Conservation (phyloP, 768 basidiomycete genomes). For the Tylopilus plumbeoviolaceoides region DNA sequence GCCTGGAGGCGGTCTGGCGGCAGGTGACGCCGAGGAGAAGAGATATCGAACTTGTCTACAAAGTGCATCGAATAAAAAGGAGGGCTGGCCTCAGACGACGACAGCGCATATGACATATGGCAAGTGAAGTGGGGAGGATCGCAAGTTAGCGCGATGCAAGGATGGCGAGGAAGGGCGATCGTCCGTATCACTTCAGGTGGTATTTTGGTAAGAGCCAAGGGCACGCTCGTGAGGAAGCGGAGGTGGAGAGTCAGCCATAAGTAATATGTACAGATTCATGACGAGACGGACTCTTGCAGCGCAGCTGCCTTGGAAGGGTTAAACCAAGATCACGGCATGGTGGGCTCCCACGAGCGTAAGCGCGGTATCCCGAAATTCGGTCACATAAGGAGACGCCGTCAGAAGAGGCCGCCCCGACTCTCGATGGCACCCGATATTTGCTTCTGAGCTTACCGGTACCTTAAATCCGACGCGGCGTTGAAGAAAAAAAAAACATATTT, state of each 20-base stretch:
- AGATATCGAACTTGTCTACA: conserved; percentile 45
- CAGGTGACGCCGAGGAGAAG: conserved; percentile 39
- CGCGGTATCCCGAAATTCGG: conserved; percentile 12
- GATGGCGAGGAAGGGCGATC: conserved; percentile 30
- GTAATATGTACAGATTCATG: conserved; percentile 25
- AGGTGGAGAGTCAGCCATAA: conserved; percentile 14
- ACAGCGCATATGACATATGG: conserved; percentile 28
- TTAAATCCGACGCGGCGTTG: conserved; percentile 8
- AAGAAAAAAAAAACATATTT: conserved; percentile 10
- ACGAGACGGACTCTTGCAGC: conserved; percentile 26
- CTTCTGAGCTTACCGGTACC: conserved; percentile 11
- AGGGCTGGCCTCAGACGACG: conserved; percentile 24
- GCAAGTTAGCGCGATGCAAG: conserved; percentile 34
- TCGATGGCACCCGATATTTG: background rate
- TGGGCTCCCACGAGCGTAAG: conserved; percentile 26
- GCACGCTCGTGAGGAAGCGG: conserved; percentile 36
- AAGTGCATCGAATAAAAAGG: conserved; percentile 40
- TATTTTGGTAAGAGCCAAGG: conserved; percentile 27
- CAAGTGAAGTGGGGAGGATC: conserved; percentile 32
- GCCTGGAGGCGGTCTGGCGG: conserved; percentile 21
- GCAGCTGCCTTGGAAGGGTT: conserved; percentile 21
- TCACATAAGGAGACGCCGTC: conserved; percentile 18
- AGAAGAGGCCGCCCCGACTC: background rate
- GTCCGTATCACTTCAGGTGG: conserved; percentile 35
- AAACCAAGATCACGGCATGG: conserved; percentile 29